Evolutionary conservation across 805 yeast species (phyloP).

Genomic region (Jamesozyma rosinii): DNA sequence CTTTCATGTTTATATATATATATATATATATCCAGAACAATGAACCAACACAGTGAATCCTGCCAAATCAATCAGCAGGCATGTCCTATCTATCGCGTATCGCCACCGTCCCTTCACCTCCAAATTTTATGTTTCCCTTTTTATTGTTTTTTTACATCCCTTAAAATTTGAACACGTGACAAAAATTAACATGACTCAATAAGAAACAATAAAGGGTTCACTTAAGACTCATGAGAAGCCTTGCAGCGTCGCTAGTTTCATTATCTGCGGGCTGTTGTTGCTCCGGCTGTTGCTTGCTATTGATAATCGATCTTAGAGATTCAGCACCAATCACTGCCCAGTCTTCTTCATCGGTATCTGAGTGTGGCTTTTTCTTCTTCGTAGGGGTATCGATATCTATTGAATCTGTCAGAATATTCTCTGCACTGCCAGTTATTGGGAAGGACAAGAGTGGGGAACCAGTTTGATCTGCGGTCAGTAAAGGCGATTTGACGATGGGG

Average conservation of each 20-base stretch:
- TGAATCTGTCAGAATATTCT: background rate
- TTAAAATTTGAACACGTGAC: background rate
- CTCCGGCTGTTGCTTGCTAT: background rate
- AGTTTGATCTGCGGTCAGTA: background rate
- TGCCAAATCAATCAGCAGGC: too few species aligned
- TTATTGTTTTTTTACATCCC: background rate
- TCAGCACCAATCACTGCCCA: constrained; percentile 89
- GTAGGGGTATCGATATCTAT: background rate
- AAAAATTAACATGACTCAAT: too few species aligned
- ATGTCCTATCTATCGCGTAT: too few species aligned
- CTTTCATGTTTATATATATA: too few species aligned
- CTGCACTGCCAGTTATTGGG: background rate
- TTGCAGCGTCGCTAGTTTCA: constrained; percentile 11
- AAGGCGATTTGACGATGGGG: background rate
- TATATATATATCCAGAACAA: too few species aligned
- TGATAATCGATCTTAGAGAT: constrained; percentile 35
- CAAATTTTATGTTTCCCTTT: background rate
- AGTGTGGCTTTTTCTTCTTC: constrained; percentile 17
- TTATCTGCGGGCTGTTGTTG: constrained; percentile 2
- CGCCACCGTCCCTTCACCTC: background rate
- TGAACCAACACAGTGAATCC: too few species aligned
- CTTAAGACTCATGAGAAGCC: constrained; percentile 4
- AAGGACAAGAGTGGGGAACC: background rate
- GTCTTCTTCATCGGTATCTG: constrained; percentile 94
- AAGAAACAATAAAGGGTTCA: background rate